Base-by-base conservation (phyloP, 257 asterid species). In the Coffea eugenioides region DNA sequence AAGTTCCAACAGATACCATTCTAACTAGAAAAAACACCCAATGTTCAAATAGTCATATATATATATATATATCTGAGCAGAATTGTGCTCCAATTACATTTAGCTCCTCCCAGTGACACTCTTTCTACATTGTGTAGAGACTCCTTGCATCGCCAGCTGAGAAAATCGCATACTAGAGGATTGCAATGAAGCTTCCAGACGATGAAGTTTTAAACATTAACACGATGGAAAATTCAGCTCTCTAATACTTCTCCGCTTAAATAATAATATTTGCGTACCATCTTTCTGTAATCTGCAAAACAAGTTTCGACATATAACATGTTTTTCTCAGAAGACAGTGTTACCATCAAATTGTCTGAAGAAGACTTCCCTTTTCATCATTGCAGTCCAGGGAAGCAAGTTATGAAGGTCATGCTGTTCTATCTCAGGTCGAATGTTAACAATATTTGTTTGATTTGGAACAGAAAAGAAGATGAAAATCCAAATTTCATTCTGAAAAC, bases 241-340 rank as follows among this genome's bases (percentile, higher is more conserved):
- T 87, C 88, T 2, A 73, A 80, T 61, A 83, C 82, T 78, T 85
- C 92, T 71, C 87, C 94, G 51, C 87, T 87, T 82, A 65, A 81
- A 84, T 89, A 81, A 84, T 89, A 82, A 81, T 87, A 90, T 76
- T 87, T 92, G 41, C 75, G 89, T 70, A 92, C 94, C 89, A 86
- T 89, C 80, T 89, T 91, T 66, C 84, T 83, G 88, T 90, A 91
- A 73, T 91, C 97, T 92, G 87, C 87, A 89, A 79, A 31, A 70
- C 5, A 57, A 71, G 66, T 69, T 69, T 6, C 16, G 34, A 52
- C 27, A 20, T 56, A 52, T 7, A 75, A 34, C 9, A 41, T 41
- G 51, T n/a, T 45, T 46, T 45, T 46, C 25, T 34, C 14, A 14
- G 49, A 14, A 65, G 36, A 73, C 25, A 14, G 41, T 31, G n/a